phyloP scores from a whole-genome alignment of 2,329 filamentous ascomycete species.

The Calonectria honghensis region DNA sequence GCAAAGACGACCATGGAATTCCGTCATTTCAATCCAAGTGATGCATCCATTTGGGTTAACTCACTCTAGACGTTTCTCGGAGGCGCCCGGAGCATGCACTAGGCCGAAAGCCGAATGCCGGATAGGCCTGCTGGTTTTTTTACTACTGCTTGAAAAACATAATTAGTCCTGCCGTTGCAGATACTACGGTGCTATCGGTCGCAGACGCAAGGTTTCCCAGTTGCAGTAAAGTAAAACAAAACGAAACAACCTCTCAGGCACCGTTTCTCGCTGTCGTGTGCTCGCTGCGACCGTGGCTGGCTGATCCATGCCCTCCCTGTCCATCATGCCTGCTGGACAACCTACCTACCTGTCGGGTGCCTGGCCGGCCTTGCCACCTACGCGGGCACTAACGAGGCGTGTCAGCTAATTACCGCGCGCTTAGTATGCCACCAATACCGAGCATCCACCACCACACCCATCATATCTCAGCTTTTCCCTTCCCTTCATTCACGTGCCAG shows the following conservation, averaged over 20 bases:
- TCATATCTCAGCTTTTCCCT: slow-evolving; percentile 28
- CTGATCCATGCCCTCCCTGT: slow-evolving; percentile 17
- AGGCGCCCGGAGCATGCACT: not conserved
- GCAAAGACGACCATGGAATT: not conserved
- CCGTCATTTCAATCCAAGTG: not conserved
- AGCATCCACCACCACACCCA: slow-evolving; percentile 12
- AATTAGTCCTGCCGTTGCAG: not conserved
- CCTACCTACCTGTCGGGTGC: slow-evolving; percentile 22
- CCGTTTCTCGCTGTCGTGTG: slow-evolving; percentile 21
- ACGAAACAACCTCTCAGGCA: slow-evolving; percentile 8
- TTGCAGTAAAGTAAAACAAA: not conserved
- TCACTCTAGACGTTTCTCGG: not conserved
- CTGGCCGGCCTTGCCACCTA: slow-evolving; percentile 15
- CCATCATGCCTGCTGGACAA: slow-evolving; percentile 15
- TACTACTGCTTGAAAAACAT: not conserved
- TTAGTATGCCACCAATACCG: slow-evolving; percentile 25
- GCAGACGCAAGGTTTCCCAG: slow-evolving; percentile 8
- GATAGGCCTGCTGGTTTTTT: not conserved
- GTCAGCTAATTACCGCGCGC: slow-evolving; percentile 39
- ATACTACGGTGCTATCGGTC: not conserved
- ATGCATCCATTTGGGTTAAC: slow-evolving; percentile 1
- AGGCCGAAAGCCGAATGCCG: slow-evolving; percentile 10
- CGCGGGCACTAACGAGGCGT: slow-evolving; percentile 21
- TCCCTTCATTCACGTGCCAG: slow-evolving; percentile 31
- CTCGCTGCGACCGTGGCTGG: slow-evolving; percentile 23